Evolutionary conservation across 139 green algal genomes (phyloP), one percentile per base, ranked within the genome.

Genomic region (Auxenochlorella pyrenoidosa): DNA sequence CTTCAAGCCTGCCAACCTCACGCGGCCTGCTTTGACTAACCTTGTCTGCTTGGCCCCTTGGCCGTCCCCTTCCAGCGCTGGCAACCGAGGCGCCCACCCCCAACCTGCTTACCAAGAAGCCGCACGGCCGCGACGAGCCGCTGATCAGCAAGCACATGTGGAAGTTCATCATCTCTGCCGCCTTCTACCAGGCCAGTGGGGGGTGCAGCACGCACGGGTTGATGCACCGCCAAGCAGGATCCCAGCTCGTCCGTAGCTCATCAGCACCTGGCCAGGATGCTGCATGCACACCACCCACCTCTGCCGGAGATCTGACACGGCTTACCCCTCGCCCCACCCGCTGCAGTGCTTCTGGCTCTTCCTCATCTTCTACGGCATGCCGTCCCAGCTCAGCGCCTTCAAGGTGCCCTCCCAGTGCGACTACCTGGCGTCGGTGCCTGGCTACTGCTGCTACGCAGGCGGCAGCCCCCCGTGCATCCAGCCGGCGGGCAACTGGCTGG

Each of bases 81-180:
- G 96, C 96, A 43, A 99, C 97, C 1, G 97, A 99, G 91, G 88
- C 94, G 51, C 97, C 97, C 58, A 97, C 94, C 44, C 91, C 94
- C 26, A 88, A 95, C n/a, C 92, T 99, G 85, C 94, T 99, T 81
- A 36, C 86, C 21, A 68, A 92, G 66, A 92, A 95, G 88, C 97
- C 97, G 0, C 92, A 99, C 85, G 97, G 97, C 21, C 92, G 96
- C 32, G 83, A 94, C 51, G 96, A 96, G 88, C 88, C 93, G 26
- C 94, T 99, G 51, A 97, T 99, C 90, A 98, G 86, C 86, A 79
- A 71, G 63, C 92, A 89, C 71, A 99, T 99, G 97, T 98, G 95
- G 95, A 95, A 97, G 78, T 96, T 99, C 94, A 98, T 99, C 87
- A 30, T 98, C 38, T 85, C 85, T 0, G 82, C 90, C 66, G 87